phyloP scores from a whole-genome alignment of 1,284 basidiomycete species.

The Leccinum griseonigrum region DNA sequence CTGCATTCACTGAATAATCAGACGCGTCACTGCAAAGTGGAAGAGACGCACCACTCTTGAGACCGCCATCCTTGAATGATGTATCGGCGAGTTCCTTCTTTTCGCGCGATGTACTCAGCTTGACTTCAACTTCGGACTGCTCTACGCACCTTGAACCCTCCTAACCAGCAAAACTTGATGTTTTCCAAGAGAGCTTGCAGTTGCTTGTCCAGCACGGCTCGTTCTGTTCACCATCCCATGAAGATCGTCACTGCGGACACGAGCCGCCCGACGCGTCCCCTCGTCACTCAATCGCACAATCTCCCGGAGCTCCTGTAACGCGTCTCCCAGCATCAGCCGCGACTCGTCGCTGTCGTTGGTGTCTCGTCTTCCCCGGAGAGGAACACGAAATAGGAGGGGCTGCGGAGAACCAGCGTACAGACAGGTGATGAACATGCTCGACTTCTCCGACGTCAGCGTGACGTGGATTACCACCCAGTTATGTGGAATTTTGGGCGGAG shows the following conservation, averaged over 20 bases:
- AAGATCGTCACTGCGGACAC: constrained; percentile 63
- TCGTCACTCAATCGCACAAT: constrained; percentile 81
- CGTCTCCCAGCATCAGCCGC: constrained; percentile 74
- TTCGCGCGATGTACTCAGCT: constrained; percentile 59
- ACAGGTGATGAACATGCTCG: constrained; percentile 82
- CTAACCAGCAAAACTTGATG: constrained; percentile 96
- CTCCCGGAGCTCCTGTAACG: constrained; percentile 70
- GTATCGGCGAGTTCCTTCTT: constrained; percentile 75
- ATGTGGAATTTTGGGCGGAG: constrained; percentile 52
- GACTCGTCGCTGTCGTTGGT: constrained; percentile 66
- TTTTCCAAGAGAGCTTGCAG: constrained; percentile 76
- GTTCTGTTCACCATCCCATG: constrained; percentile 85
- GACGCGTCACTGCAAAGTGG: constrained; percentile 2
- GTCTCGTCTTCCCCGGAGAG: constrained; percentile 82
- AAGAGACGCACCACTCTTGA: constrained; percentile 52
- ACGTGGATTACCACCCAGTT: constrained; percentile 89
- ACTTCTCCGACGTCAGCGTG: constrained; percentile 78
- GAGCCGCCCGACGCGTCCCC: constrained; percentile 70
- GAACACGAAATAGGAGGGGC: constrained; percentile 85
- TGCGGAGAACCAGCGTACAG: constrained; percentile 55
- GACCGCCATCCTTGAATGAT: constrained; percentile 67
- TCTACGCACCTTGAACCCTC: constrained; percentile 85
- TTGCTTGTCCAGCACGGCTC: constrained; percentile 73
- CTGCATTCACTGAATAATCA: constrained; percentile 36
- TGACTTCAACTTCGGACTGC: constrained; percentile 36